Evolutionary conservation across 257 asterid genomes (phyloP), one percentile per base, ranked within the genome.

Genomic region (Coffea eugenioides): DNA sequence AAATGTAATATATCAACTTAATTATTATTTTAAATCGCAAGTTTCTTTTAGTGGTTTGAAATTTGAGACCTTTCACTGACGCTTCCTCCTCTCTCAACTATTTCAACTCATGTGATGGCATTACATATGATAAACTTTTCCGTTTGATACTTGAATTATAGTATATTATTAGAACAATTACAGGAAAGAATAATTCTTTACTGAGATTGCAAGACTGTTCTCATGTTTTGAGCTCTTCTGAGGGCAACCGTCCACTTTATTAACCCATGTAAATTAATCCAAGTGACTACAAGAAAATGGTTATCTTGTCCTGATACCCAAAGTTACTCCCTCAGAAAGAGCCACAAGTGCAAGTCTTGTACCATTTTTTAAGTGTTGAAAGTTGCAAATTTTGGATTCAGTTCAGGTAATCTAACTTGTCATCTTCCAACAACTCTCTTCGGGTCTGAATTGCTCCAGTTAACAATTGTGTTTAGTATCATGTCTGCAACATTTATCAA

Each of bases 111-210:
- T 39, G 43, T 39, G 4, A 39, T 39, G 57, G 15, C 57, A 13
- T 52, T 2, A 52, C 20, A 52, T 52, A 18, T 13, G 57, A 16
- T 14, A 52, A 52, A 13, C 57, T 14, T 12, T 3, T 12, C 20
- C 54, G 2, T 49, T 49, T 49, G 54, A 8, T 8, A 49, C 54
- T 49, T 49, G 11, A 8, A 49, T 9, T 49, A 49, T 13, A 7
- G 14, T 11, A 49, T 6, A 48, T 6, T 6, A 6, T 48, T 3
- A 7, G 13, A 48, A 48, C 13, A 48, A 48, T 1, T 48, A 48
- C 52, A 64, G 74, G 75, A 71, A 87, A 83, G 94, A 83, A 91
- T 86, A n/a, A 89, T 90, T 89, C 97, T 83, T 91, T 90, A 65
- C 97, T 88, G 84, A 81, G 87, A 75, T 82, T 87, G 86, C 91